These are phyloP conservation scores for Nowakowskiella sp. DNA, from an alignment of 192 early-diverging fungal genomes.

Conservation along the genomic window DNA sequence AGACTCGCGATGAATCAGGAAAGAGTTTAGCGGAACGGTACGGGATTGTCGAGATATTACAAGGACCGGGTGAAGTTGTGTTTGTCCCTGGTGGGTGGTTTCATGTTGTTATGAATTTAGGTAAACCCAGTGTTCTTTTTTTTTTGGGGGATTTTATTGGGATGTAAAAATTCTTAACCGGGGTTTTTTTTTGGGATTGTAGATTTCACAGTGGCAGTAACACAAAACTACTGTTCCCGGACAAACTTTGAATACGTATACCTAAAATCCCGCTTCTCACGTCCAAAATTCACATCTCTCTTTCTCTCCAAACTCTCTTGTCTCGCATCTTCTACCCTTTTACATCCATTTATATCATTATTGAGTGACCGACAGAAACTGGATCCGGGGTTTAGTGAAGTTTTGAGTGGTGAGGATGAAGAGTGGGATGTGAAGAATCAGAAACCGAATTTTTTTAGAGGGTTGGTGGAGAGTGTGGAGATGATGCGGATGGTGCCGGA, in stretches of 20 bases:
- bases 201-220: conserved; percentile 70
- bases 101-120: conserved; percentile 72
- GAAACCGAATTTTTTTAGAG: no score
- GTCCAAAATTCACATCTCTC: conserved; percentile 32
- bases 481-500: no score
- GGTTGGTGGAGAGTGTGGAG: no score
- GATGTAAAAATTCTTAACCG: not conserved
- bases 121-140: conserved; percentile 18
- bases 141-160: no score
- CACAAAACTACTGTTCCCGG: conserved; percentile 68
- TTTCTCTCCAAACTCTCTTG: no score
- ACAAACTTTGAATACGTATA: conserved; percentile 63
- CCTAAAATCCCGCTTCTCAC: conserved; percentile 46
- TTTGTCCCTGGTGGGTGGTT: conserved; percentile 77
- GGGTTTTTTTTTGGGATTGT: not conserved
- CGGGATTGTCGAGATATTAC: conserved; percentile 63
- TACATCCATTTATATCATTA: no score
- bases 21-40: conserved; percentile 48
- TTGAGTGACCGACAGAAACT: no score
- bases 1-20: conserved; percentile 8
- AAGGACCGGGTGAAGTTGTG: conserved; percentile 69
- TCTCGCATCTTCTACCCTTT: no score
- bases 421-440: no score
- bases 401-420: no score
- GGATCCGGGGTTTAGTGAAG: no score